Conservation (phyloP, 2,329 filamentous ascomycete genomes). For the Macrophomina phaseolina region DNA sequence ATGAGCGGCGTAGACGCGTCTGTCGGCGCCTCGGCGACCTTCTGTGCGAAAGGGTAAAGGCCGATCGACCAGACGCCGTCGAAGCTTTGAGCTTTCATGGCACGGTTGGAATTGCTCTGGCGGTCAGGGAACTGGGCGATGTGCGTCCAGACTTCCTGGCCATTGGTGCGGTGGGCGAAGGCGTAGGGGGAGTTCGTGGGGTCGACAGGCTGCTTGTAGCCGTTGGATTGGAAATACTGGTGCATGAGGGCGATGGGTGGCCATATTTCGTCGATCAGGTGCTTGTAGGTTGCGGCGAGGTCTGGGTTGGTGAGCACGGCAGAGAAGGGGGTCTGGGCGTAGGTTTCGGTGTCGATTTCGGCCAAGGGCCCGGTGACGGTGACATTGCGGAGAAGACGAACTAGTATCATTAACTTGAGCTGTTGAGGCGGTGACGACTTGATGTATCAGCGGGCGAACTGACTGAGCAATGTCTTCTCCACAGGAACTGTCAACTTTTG, state of each 20-base stretch:
- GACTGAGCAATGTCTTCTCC: conserved; percentile 5
- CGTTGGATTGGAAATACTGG: conserved; percentile 17
- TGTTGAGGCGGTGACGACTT: no score
- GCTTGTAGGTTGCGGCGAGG: conserved; percentile 13
- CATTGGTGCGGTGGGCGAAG: conserved; percentile 24
- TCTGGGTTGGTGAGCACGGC: conserved; percentile 14
- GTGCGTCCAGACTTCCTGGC: conserved; percentile 1
- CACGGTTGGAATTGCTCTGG: conserved; percentile 14
- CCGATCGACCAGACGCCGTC: conserved; percentile 16
- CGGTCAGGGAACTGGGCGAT: conserved; percentile 17
- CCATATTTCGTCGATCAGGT: conserved; percentile 8
- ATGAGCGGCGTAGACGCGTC: conserved; percentile 34
- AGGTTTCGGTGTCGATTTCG: conserved; percentile 21
- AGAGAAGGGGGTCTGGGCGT: conserved; percentile 24
- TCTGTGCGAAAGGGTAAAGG: conserved; percentile 18
- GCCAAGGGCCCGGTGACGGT: conserved; percentile 8
- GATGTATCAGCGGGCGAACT: not conserved
- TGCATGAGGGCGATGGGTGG: conserved; percentile 3
- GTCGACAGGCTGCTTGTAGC: conserved; percentile 21
- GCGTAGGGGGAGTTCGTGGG: conserved; percentile 24
- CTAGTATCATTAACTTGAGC: not conserved
- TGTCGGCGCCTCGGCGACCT: not conserved
- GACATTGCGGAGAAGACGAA: conserved; percentile 22
- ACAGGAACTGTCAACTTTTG: conserved; percentile 3
- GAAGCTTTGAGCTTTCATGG: conserved; percentile 10